Evolutionary conservation across 2,329 filamentous ascomycete species (phyloP), one percentile per base, ranked within the genome.

Genomic region (Sporothrix luriei): DNA sequence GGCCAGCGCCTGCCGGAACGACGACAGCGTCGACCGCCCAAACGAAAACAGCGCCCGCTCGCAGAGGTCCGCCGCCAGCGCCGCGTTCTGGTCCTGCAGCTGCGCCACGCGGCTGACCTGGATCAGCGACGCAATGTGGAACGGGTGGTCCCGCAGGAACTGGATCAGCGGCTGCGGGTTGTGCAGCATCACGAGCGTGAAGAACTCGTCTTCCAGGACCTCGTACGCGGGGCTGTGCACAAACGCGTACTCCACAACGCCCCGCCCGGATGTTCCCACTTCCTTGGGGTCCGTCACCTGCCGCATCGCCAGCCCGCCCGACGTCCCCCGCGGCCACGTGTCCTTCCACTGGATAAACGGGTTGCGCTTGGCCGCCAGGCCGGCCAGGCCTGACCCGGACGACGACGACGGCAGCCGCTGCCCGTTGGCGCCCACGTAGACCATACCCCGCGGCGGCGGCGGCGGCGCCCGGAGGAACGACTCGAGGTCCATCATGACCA

Each of bases 21-120:
- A 88, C 10, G 92, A 94, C 71, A 95, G 89, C 0, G 93, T 89
- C 3, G 93, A 91, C 49, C 94, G 88, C n/a, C 94, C 95, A 77
- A 98, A 94, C 0, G 92, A 91, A 80, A 97, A 98, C 6, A 99
- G 85, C 0, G 94, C 94, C 59, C 95, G 87, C 80, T 98, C 94
- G 68, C 96, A 88, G 1, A 98, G 85, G 75, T 98, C 94, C 3
- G 92, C 90, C 0, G 94, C 90, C 4, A 95, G 87, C 0, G 94
- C 88, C 77, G 93, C 90, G 76, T 98, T 95, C 68, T 48, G 59
- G 67, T 64, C 21, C 21, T 64, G 38, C 40, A 68, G 66, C 48
- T 62, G 64, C 46, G 67, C 67, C 33, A 51, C 67, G 5, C 59
- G 43, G 26, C 48, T 54, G 57, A 59, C 49, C 19, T 61, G 49